Percentiles rank a stretch among this genome's conserved stretches.
Conservation (phyloP, 108 stramenopile genomes). For the Skeletonema marinoi region DNA sequence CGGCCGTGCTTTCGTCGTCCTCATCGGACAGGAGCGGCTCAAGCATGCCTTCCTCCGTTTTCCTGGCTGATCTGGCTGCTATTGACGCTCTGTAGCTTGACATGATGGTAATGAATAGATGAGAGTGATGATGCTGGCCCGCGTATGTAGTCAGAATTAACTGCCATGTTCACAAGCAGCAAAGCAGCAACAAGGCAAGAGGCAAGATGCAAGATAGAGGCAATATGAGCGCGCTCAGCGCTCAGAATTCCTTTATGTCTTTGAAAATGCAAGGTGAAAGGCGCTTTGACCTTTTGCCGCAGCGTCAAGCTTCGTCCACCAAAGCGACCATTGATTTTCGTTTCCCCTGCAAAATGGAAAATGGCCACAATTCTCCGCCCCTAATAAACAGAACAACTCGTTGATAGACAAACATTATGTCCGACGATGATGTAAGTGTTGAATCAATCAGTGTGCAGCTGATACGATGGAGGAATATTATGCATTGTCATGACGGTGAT, state of each 20-base stretch:
- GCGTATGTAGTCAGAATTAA: background rate
- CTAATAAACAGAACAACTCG: background rate
- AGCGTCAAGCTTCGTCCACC: too few relatives aligned
- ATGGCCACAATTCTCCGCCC: background rate
- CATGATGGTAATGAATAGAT: background rate
- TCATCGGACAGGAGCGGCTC: slow-evolving; percentile 4
- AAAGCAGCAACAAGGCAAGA: too few relatives aligned
- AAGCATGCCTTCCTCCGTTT: background rate
- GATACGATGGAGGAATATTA: background rate
- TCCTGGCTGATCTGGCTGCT: background rate
- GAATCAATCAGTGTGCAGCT: background rate
- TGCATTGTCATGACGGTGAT: background rate
- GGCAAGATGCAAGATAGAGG: too few relatives aligned
- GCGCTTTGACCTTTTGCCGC: too few relatives aligned
- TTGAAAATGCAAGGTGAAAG: too few relatives aligned
- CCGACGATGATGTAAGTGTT: slow-evolving; percentile 48
- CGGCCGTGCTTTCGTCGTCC: background rate
- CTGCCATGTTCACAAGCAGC: too few relatives aligned
- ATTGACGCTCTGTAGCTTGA: background rate
- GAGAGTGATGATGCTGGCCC: background rate
- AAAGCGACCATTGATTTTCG: too few relatives aligned
- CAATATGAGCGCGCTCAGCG: too few relatives aligned
- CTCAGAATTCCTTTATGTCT: too few relatives aligned
- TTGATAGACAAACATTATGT: slow-evolving; percentile 27
- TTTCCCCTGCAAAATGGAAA: background rate